Conservation (phyloP, 306 rosid genomes). For the Lupinus albus region DNA sequence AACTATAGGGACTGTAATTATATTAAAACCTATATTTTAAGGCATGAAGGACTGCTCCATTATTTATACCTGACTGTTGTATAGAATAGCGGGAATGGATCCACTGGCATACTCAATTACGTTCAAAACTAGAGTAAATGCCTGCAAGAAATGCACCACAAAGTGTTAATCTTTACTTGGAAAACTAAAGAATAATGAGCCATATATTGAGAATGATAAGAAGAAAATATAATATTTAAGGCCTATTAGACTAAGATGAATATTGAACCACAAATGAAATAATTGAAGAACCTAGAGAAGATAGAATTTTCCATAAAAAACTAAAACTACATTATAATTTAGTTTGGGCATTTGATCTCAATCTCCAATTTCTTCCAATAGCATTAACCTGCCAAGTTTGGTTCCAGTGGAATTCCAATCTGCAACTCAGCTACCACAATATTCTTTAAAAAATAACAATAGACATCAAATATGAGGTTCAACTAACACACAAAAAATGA, state of each 20-base stretch:
- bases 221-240: constrained; percentile 24
- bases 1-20: too few relatives aligned
- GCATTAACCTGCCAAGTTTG: constrained; percentile 16
- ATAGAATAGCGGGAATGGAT: constrained; percentile 71
- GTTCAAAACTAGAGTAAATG: constrained; percentile 77
- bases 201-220: constrained; percentile 15
- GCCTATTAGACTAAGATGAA: constrained; percentile 4
- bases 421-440: background rate
- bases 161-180: constrained; percentile 21
- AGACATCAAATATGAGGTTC: constrained; percentile 25
- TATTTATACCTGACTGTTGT: constrained; percentile 82
- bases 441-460: background rate
- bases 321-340: constrained; percentile 19
- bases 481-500: background rate
- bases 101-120: constrained; percentile 74
- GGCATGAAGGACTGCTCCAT: constrained; percentile 32
- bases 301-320: constrained; percentile 18
- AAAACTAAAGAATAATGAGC: constrained; percentile 27
- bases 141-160: constrained; percentile 58
- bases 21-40: background rate
- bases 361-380: constrained; percentile 7
- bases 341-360: constrained; percentile 2
- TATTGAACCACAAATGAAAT: constrained; percentile 27
- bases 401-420: constrained; percentile 28
- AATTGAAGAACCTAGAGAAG: constrained; percentile 14